Base-by-base conservation (phyloP, 257 asterid species). In the Thymus mandschuricus region DNA sequence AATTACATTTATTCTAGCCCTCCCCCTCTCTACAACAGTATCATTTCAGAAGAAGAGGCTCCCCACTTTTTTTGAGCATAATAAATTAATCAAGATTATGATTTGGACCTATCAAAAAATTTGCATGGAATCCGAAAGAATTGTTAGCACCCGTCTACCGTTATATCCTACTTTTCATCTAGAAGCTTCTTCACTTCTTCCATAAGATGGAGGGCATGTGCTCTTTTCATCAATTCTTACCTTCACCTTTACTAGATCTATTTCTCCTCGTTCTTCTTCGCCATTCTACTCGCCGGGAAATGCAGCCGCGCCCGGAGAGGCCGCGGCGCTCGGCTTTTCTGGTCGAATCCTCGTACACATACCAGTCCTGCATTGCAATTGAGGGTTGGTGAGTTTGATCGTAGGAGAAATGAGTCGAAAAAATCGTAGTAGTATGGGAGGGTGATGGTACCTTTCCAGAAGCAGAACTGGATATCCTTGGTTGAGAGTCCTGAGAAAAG, bases 281-380 rank as follows among this genome's bases (percentile, higher is more conserved):
- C 21, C 57, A 79, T 65, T 79, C 75, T 89, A 66, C 96, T 89
- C 65, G 96, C 96, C 73, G 93, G 86, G 52, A 89, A 85, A 78
- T 89, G 98, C 81, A 92, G 65, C 70, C 96, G 80, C 28, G 96
- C 96, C 49, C 76, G 76, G 44, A 92, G 89, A 27, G 98, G 98
- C 27, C 91, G 83, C 7, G 98, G 96, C 64, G 92, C 91, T 74
- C 98, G 84, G 9, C 75, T 79, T 73, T 73, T 79, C 79, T 77
- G 80, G 82, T 92, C 95, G 58, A 92, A 92, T 62, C 97, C 97
- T 76, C 97, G 80, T 10, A 92, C 96, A 69, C 97, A 92, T n/a
- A 92, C 92, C 15, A 89, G 87, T 59, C 98, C 98, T 92, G 88
- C 62, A 71, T 59, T 68, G 62, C 68, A 65, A 28, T 57, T 69